Conservation (phyloP, 352 stramenopile species). For the Halophytophthora batemanensis region DNA sequence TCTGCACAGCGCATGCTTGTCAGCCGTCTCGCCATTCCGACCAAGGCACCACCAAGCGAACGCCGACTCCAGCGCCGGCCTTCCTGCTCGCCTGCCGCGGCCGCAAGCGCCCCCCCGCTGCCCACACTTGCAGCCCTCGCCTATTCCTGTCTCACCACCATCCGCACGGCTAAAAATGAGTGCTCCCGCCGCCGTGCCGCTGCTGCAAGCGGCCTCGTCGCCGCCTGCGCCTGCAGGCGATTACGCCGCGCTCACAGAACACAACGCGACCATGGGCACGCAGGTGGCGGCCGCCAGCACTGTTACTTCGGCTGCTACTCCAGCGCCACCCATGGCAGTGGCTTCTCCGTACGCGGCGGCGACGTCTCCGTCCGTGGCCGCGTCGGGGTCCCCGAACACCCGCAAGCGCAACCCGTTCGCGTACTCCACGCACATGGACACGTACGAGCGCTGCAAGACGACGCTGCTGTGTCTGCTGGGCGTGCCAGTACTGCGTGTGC, state of each 20-base stretch:
- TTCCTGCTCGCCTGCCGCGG: too few species aligned
- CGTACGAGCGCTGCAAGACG: constrained; percentile 64
- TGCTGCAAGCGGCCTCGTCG: constrained; percentile 18
- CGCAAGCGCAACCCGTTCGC: constrained; percentile 52
- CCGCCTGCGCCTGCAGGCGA: constrained; percentile 14
- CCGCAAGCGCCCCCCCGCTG: too few species aligned
- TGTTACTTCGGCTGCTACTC: constrained; percentile 9
- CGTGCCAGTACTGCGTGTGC: constrained; percentile 52
- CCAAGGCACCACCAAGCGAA: too few species aligned
- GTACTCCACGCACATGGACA: constrained; percentile 50
- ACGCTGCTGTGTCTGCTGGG: constrained; percentile 45
- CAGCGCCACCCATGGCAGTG: constrained; percentile 8
- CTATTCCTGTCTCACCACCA: constrained; percentile 10
- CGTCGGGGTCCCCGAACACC: background rate
- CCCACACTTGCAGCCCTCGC: background rate
- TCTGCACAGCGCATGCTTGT: too few species aligned
- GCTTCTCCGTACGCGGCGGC: constrained; percentile 7
- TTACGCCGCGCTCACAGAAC: constrained; percentile 15
- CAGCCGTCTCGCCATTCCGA: too few species aligned
- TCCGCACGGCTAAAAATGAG: constrained; percentile 21
- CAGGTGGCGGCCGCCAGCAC: constrained; percentile 19
- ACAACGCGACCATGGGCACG: constrained; percentile 17
- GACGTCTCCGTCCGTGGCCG: constrained; percentile 17
- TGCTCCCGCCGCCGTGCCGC: constrained; percentile 11
- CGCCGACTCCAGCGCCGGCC: too few species aligned